Evolutionary conservation across 2,329 filamentous ascomycete genomes (phyloP), one percentile per base, ranked within the genome.

Genomic region (Blastomyces emzantsi): DNA sequence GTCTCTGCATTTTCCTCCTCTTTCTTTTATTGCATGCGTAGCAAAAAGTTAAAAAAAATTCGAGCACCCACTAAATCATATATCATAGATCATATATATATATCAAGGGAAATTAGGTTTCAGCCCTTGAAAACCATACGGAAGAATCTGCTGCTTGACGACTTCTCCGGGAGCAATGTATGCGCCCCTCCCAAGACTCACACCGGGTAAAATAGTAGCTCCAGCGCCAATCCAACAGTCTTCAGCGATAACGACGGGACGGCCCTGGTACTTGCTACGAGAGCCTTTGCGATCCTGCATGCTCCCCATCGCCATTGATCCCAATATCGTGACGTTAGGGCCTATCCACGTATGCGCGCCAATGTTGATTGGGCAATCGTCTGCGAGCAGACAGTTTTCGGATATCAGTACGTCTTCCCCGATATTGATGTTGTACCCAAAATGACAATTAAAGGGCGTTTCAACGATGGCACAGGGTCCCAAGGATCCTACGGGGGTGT

Each of bases 361-460:
- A 70, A 97, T 92, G 57, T 81, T 86, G 65, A 97, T 89, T 67
- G 87, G 83, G 73, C 87, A 89, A n/a, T 92, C 87, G 73, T 99
- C 94, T 63, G 92, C 85, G 71, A 97, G 88, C 33, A 87, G 87
- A 75, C 92, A 97, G 70, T 90, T 89, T 63, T 90, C 84, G 22
- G 89, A 90, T 68, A 99, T 89, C 63, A 87, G 84, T 2, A 95
- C 90, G 67, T 94, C 87, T 69, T 92, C 88, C 15, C 90, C 92
- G 68, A 99, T 89, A 58, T 84, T 84, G 70, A 97, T 89, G 74
- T 99, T 97, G 78, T 96, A 97, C 0, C 94, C 94, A 71, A 97
- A 97, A 71, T 97, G 92, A 73, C 93, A 97, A 57, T 83, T 87
- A 74, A 99, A 97, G 0, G 93, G 93, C 2, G 90, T 86, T 71